These are phyloP conservation scores for Leccinum broughii DNA, from an alignment of 768 basidiomycete species.

Conservation along the genomic window DNA sequence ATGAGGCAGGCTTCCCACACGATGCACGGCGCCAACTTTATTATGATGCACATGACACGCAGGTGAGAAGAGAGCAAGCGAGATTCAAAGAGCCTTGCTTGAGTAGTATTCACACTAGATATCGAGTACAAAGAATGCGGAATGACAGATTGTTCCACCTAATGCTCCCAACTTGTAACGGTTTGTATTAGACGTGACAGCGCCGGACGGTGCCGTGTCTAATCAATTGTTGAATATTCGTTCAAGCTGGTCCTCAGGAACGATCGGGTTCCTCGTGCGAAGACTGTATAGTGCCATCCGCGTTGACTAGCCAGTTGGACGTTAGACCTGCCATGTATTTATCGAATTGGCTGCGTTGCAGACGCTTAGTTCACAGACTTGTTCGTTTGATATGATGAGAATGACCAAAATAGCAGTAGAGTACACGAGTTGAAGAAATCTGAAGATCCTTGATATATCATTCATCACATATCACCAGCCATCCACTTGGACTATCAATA, in stretches of 20 bases:
- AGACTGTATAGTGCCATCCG: constrained; percentile 81
- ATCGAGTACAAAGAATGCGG: constrained; percentile 10
- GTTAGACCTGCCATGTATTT: constrained; percentile 10
- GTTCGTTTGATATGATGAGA: background rate
- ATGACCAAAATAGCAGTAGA: background rate
- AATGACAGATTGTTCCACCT: constrained; percentile 2
- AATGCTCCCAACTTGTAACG: too few relatives aligned
- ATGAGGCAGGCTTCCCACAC: background rate
- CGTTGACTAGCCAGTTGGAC: constrained; percentile 49
- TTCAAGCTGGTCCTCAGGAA: constrained; percentile 44
- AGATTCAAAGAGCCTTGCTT: background rate
- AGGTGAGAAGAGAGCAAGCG: background rate
- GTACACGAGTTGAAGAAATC: background rate
- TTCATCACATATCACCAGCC: background rate
- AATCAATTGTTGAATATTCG: too few relatives aligned
- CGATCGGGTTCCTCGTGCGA: constrained; percentile 83
- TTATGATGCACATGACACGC: background rate
- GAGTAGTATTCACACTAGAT: constrained; percentile 2
- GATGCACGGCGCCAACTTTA: background rate
- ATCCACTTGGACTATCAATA: constrained; percentile 64
- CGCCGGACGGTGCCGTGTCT: too few relatives aligned
- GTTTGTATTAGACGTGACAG: too few relatives aligned
- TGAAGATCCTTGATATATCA: background rate
- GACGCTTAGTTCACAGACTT: background rate
- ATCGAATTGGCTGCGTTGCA: constrained; percentile 1